phyloP scores from a whole-genome alignment of 768 basidiomycete species.

The Russula olivacea region DNA sequence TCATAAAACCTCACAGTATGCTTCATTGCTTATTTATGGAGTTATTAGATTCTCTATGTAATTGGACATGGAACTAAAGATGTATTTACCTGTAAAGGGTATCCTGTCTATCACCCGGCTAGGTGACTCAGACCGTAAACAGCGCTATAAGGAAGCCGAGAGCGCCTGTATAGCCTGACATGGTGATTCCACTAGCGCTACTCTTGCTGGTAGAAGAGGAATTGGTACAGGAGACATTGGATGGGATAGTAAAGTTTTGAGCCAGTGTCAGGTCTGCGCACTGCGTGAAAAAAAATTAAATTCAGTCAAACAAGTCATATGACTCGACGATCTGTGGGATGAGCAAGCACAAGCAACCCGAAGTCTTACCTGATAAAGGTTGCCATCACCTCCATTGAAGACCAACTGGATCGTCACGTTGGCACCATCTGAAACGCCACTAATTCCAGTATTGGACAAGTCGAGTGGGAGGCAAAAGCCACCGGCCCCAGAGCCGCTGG shows the following conservation, averaged over 20 bases:
- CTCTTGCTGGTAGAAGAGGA: constrained; percentile 20
- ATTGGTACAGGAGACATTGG: constrained; percentile 37
- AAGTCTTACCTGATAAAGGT: constrained; percentile 56
- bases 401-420: constrained; percentile 70
- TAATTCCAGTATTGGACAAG: constrained; percentile 44
- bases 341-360: neutral
- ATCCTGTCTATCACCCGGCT: no score
- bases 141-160: constrained; percentile 1
- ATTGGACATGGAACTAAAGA: no score
- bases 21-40: no score
- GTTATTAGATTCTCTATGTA: no score
- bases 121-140: neutral
- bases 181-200: neutral
- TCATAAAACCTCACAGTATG: neutral
- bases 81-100: no score
- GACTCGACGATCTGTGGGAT: neutral
- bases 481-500: constrained; percentile 52
- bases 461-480: constrained; percentile 62
- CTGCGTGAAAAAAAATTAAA: constrained; percentile 32
- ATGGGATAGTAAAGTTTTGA: constrained; percentile 43
- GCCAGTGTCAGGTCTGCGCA: constrained; percentile 77
- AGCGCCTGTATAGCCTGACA: neutral
- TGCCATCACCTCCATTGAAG: constrained; percentile 66
- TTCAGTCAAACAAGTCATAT: neutral
- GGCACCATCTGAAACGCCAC: constrained; percentile 51